Percentiles rank a stretch among this genome's conserved stretches.
phyloP scores from a whole-genome alignment of 2,329 filamentous ascomycete genomes.

The Diaporthe sp. region DNA sequence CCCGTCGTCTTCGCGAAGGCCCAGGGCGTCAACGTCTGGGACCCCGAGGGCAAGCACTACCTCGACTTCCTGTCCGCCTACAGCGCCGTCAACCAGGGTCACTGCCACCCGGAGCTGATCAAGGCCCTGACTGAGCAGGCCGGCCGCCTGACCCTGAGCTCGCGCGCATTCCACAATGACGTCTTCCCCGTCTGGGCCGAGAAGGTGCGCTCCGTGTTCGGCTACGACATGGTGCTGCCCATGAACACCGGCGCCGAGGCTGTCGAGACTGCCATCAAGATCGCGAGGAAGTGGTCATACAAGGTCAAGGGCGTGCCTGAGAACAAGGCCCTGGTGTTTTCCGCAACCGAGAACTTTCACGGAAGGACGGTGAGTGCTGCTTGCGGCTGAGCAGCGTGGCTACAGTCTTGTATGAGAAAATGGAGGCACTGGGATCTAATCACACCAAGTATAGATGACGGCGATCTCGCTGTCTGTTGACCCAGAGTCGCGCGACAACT shows the following conservation, averaged over 20 bases:
- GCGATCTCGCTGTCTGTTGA: slow-evolving; percentile 96
- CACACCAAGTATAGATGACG: slow-evolving; percentile 71
- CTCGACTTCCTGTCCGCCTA: slow-evolving; percentile 98
- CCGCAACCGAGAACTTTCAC: slow-evolving; percentile 93
- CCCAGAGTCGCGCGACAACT: slow-evolving; percentile 95
- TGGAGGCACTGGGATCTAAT: slow-evolving; percentile 31
- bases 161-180: slow-evolving; percentile 97
- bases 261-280: slow-evolving; percentile 95
- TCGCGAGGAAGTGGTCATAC: slow-evolving; percentile 98
- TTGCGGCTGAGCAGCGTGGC: slow-evolving; percentile 7
- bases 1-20: slow-evolving; percentile 93
- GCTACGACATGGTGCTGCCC: slow-evolving; percentile 96
- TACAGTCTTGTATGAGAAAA: slow-evolving; percentile 4
- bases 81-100: slow-evolving; percentile 96
- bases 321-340: slow-evolving; percentile 86
- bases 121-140: slow-evolving; percentile 92
- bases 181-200: slow-evolving; percentile 96
- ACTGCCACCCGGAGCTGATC: slow-evolving; percentile 96
- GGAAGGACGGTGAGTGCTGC: slow-evolving; percentile 80
- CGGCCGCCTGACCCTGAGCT: slow-evolving; percentile 88
- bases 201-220: slow-evolving; percentile 88
- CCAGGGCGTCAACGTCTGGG: slow-evolving; percentile 90
- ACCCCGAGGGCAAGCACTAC: slow-evolving; percentile 95
- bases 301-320: slow-evolving; percentile 92
- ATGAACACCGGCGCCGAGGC: slow-evolving; percentile 99